A percentile compares a stretch with the other conserved stretches of the same genome.
phyloP scores from a whole-genome alignment of 768 basidiomycete species.

The Crucibulum laeve region DNA sequence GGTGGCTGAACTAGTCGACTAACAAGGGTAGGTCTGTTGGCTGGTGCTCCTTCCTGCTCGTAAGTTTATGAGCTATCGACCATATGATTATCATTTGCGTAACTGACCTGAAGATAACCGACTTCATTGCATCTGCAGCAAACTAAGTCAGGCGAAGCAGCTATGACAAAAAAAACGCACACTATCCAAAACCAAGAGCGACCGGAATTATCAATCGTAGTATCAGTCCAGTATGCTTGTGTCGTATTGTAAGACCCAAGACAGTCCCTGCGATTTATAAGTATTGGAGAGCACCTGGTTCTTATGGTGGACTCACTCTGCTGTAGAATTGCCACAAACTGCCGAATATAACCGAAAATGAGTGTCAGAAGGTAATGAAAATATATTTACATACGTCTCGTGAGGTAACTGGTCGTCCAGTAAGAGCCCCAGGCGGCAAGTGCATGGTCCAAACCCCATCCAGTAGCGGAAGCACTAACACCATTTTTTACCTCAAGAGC shows the following conservation, averaged over 20 bases:
- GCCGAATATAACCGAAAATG: conserved; percentile 1
- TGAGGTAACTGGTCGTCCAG: conserved; percentile 49
- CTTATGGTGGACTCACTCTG: conserved; percentile 35
- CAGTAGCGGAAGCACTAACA: conserved; percentile 38
- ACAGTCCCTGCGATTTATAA: conserved; percentile 25
- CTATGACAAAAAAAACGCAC: conserved; percentile 28
- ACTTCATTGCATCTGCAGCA: conserved; percentile 58
- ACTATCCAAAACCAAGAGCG: conserved; percentile 76
- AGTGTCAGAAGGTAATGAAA: not conserved
- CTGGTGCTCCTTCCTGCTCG: conserved; percentile 37
- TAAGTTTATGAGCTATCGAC: not conserved
- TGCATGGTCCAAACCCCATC: conserved; percentile 63
- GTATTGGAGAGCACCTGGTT: not conserved
- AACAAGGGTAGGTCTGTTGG: conserved; percentile 38
- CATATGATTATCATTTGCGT: not conserved
- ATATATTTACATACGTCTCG: conserved; percentile 30
- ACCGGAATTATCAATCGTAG: conserved; percentile 43
- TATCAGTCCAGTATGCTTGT: conserved; percentile 47
- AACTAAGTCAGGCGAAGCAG: not conserved
- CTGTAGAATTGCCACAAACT: conserved; percentile 49
- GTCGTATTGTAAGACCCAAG: conserved; percentile 38
- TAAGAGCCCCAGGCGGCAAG: conserved; percentile 56
- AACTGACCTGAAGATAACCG: conserved; percentile 47
- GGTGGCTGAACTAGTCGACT: conserved; percentile 48
- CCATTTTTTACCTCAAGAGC: conserved; percentile 63